Evolutionary conservation across 768 basidiomycete genomes (phyloP).

Genomic region (Auricularia heimuer): DNA sequence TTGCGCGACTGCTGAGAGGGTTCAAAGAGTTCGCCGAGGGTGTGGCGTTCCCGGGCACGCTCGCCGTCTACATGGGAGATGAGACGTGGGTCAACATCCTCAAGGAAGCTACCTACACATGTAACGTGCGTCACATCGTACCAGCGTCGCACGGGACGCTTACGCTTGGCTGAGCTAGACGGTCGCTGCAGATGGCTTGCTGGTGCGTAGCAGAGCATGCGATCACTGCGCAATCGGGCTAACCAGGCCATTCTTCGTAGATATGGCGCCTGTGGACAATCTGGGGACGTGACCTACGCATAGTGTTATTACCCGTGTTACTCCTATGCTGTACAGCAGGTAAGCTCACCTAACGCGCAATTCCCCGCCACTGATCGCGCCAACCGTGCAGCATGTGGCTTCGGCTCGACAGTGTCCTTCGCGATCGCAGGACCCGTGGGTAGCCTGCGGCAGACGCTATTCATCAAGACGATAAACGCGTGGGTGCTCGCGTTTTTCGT

Average conservation of each 20-base stretch:
- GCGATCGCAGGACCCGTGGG: constrained; percentile 17
- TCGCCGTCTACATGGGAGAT: not conserved
- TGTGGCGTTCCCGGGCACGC: not conserved
- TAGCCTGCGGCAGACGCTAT: constrained; percentile 19
- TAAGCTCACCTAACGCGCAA: constrained; percentile 5
- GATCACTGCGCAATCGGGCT: not conserved
- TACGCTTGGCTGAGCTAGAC: not conserved
- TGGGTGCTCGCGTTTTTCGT: constrained; percentile 34
- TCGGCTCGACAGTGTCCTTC: constrained; percentile 25
- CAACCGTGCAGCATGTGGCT: constrained; percentile 16
- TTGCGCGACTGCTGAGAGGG: not conserved
- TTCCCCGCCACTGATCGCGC: no score
- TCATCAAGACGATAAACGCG: constrained; percentile 22
- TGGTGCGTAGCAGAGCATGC: not conserved
- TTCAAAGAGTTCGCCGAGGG: not conserved
- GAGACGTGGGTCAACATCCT: not conserved
- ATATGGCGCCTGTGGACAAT: not conserved
- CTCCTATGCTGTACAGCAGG: constrained; percentile 25
- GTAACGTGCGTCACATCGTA: not conserved
- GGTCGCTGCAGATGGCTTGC: not conserved
- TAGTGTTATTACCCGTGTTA: constrained; percentile 20
- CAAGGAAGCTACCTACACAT: not conserved
- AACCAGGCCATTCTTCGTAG: not conserved
- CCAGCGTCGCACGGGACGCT: not conserved
- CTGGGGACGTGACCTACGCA: constrained; percentile 17